Evolutionary conservation across 352 stramenopile species (phyloP), one percentile per base, ranked within the genome.

Genomic region (Pythium sp.): DNA sequence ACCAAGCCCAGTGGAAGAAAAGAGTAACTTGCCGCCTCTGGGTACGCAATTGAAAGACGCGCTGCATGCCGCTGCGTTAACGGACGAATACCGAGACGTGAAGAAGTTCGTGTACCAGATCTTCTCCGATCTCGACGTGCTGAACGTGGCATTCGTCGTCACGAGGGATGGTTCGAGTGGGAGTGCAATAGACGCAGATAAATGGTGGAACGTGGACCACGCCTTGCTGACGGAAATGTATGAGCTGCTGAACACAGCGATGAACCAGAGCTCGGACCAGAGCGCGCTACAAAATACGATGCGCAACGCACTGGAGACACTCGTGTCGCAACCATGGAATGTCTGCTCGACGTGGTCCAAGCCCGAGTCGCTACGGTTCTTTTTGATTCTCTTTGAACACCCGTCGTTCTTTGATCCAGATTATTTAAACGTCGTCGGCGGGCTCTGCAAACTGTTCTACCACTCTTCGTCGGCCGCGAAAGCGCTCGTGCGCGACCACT

Each of bases 281-380:
- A 75, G 69, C 8, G 83, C 81, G 32, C 66, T 92, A 43, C 81
- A 89, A 54, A 93, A 92, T 58, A 93, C 84, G 32, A 86, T 90
- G 66, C 70, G 76, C 1, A 93, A 93, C 58, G 86, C 83, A 18
- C 72, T 93, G 24, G 79, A 88, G 55, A 86, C 73, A 53, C 64
- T 91, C 54, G 83, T 91, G 38, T 89, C 70, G 14, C 83, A 91
- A 70, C 80, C 86, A 14, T 93, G 86, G 86, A 90, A 91, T 57
- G 69, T 87, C 20, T 90, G 82, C 64, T 91, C 85, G 47, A 91
- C 79, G 18, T 93, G 86, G 86, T 78, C 80, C 11, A 70, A 62
- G 8, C 73, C 77, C 0, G 46, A 24, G 20, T 51, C 76, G 14
- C 54, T 94, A 43, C 82, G 84, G 11, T 91, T 92, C 62, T 82